A percentile compares a stretch with the other conserved stretches of the same genome.
Evolutionary conservation across 1,139 yeast genomes (phyloP).

Genomic region (Lipomyces yarrowii): DNA sequence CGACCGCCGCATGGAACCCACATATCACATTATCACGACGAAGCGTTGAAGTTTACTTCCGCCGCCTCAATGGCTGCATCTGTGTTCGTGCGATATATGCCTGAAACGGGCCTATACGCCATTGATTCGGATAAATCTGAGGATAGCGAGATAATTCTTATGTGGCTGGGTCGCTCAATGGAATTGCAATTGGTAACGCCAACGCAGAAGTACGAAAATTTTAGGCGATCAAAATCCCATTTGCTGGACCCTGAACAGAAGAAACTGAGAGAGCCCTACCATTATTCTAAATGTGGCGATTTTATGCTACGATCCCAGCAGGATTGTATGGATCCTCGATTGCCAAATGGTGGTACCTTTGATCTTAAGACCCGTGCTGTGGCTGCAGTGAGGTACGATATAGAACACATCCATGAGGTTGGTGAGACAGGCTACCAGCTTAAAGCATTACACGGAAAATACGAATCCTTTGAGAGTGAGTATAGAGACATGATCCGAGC

Average conservation of each 20-base stretch:
- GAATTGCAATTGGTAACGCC: slow-evolving; percentile 35
- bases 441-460: slow-evolving; percentile 59
- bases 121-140: slow-evolving; percentile 71
- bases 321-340: slow-evolving; percentile 73
- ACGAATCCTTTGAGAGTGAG: slow-evolving; percentile 81
- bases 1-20: slow-evolving; percentile 52
- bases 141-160: slow-evolving; percentile 70
- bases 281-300: slow-evolving; percentile 68
- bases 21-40: slow-evolving; percentile 50
- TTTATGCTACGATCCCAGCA: slow-evolving; percentile 88
- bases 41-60: slow-evolving; percentile 37
- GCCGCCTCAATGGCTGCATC: slow-evolving; percentile 50
- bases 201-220: slow-evolving; percentile 48
- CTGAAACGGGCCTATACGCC: slow-evolving; percentile 53
- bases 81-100: slow-evolving; percentile 47
- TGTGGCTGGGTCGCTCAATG: slow-evolving; percentile 55
- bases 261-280: slow-evolving; percentile 50
- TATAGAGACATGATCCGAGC: slow-evolving; percentile 72
- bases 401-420: slow-evolving; percentile 59
- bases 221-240: slow-evolving; percentile 36
- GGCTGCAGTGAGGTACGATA: slow-evolving; percentile 78
- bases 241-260: slow-evolving; percentile 24
- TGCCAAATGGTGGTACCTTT: slow-evolving; percentile 91
- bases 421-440: slow-evolving; percentile 69
- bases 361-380: slow-evolving; percentile 93